phyloP scores from a whole-genome alignment of 1,284 basidiomycete species.

The Pseudozyma pruni region DNA sequence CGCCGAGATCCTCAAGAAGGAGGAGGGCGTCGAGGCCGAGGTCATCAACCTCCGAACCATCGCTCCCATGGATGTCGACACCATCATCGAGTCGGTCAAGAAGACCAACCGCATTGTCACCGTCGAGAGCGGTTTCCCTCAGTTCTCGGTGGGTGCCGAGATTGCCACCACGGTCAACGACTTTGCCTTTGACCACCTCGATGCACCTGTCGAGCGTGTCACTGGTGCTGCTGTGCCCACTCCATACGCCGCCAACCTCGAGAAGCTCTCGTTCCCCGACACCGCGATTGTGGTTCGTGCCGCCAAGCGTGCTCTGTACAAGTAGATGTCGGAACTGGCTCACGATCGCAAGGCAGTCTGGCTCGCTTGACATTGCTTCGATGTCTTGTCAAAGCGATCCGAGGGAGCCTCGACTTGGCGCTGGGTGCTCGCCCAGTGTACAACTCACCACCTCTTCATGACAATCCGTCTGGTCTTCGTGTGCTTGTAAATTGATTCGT shows the following conservation, averaged over 20 bases:
- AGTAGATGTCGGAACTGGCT: slow-evolving; percentile 14
- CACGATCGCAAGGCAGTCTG: neutral
- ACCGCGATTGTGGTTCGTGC: slow-evolving; percentile 59
- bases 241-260: slow-evolving; percentile 73
- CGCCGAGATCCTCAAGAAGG: slow-evolving; percentile 84
- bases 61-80: slow-evolving; percentile 95
- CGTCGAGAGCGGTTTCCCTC: slow-evolving; percentile 98
- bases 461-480: slow-evolving; percentile 4
- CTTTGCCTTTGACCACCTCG: slow-evolving; percentile 73
- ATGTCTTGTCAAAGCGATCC: too few relatives aligned
- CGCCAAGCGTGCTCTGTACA: slow-evolving; percentile 65
- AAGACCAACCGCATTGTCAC: slow-evolving; percentile 97
- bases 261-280: slow-evolving; percentile 64
- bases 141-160: slow-evolving; percentile 97
- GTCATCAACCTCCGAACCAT: slow-evolving; percentile 97
- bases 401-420: neutral
- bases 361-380: neutral
- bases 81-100: slow-evolving; percentile 93
- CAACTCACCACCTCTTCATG: too few relatives aligned
- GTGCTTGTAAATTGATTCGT: slow-evolving; percentile 8
- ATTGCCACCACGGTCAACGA: slow-evolving; percentile 85
- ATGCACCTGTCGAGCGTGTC: slow-evolving; percentile 95
- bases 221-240: slow-evolving; percentile 80
- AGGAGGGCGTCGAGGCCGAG: slow-evolving; percentile 92
- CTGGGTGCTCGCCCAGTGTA: neutral